Evolutionary conservation across 1,139 yeast species (phyloP).

Genomic region (Suhomyces maxii): DNA sequence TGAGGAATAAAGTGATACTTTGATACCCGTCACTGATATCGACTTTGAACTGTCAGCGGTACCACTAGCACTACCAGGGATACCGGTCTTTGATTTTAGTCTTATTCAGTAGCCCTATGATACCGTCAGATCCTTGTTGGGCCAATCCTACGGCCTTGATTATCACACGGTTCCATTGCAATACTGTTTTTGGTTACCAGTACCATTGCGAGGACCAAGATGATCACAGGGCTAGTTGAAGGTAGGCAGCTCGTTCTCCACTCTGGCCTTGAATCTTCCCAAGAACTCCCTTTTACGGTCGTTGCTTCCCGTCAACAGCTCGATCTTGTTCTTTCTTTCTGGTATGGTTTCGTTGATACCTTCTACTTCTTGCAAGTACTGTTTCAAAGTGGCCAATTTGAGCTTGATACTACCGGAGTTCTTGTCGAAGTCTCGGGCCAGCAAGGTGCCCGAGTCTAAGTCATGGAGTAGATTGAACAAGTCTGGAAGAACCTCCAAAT

Average conservation of each 20-base stretch:
- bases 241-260: conserved; percentile 4
- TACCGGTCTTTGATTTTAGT: too few species aligned
- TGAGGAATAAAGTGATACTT: too few species aligned
- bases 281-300: conserved; percentile 28
- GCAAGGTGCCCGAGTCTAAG: conserved; percentile 35
- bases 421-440: conserved; percentile 47
- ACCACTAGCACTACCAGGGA: too few species aligned
- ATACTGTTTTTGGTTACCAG: too few species aligned
- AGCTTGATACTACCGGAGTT: conserved; percentile 44
- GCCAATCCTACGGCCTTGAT: too few species aligned
- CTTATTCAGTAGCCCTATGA: too few species aligned
- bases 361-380: conserved; percentile 36
- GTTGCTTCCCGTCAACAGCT: conserved; percentile 26
- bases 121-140: too few species aligned
- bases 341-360: conserved; percentile 42
- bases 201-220: too few species aligned
- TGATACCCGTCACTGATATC: too few species aligned
- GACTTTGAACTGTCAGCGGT: too few species aligned
- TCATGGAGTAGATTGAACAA: conserved; percentile 38
- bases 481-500: conserved; percentile 41
- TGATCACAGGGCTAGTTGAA: too few species aligned
- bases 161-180: too few species aligned
- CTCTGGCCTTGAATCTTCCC: conserved; percentile 17
- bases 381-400: conserved; percentile 33
- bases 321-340: conserved; percentile 28